phyloP scores from a whole-genome alignment of 371 early-diverging fungal genomes.

The Gilbertella persicaria region DNA sequence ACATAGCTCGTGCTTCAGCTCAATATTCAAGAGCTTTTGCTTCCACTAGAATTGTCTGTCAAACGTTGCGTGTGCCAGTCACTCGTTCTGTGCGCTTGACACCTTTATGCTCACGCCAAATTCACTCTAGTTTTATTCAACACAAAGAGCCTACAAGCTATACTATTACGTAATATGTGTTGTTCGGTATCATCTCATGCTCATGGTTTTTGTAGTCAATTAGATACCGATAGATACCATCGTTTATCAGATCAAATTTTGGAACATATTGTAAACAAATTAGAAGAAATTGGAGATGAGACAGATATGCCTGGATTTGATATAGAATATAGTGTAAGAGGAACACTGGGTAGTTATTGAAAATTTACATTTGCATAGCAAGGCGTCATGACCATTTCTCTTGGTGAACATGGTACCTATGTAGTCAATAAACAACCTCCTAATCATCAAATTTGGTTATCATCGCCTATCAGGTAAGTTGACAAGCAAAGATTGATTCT shows the following conservation, averaged over 20 bases:
- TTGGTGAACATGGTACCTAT: constrained; percentile 89
- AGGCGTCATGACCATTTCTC: constrained; percentile 89
- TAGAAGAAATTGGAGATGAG: constrained; percentile 83
- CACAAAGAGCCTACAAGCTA: too few relatives aligned
- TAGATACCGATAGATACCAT: constrained; percentile 70
- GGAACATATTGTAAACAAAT: constrained; percentile 68
- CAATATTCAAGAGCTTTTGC: neutral
- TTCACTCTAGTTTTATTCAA: neutral
- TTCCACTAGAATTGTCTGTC: too few relatives aligned
- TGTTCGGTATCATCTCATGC: too few relatives aligned
- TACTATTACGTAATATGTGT: neutral
- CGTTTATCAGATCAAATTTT: constrained; percentile 67
- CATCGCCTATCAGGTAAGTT: constrained; percentile 83
- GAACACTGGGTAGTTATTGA: neutral
- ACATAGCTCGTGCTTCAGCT: neutral
- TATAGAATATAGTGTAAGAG: constrained; percentile 78
- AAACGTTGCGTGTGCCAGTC: neutral
- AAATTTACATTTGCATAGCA: constrained; percentile 23
- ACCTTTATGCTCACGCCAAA: neutral
- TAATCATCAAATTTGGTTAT: constrained; percentile 98
- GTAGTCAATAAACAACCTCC: constrained; percentile 99
- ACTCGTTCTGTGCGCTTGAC: neutral
- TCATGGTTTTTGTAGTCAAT: constrained; percentile 32
- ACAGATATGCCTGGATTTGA: constrained; percentile 76
- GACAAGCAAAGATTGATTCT: constrained; percentile 6